A percentile compares a stretch with the other conserved stretches of the same genome.
phyloP scores from a whole-genome alignment of 805 yeast species.

The Starmerella asiatica region DNA sequence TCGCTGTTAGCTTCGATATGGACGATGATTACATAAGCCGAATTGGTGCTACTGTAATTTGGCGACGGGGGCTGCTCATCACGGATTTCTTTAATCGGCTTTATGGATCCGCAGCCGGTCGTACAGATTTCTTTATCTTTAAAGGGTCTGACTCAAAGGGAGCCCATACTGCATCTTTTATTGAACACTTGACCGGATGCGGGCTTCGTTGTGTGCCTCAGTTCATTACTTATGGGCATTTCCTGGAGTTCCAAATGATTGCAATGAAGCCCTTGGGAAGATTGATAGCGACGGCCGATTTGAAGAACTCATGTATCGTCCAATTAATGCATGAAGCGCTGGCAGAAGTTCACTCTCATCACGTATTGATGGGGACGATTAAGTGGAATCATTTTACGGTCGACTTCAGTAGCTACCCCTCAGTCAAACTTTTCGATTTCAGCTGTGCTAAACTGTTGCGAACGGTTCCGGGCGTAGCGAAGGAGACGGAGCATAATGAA shows the following conservation, averaged over 20 bases:
- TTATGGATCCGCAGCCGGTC: no score
- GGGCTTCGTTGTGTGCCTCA: conserved; percentile 12
- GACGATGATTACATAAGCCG: background rate
- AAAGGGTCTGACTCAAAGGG: background rate
- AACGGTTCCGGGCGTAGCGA: conserved; percentile 16
- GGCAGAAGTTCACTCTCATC: conserved; percentile 13
- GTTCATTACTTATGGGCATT: conserved; percentile 15
- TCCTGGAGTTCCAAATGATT: conserved; percentile 17
- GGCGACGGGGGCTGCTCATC: background rate
- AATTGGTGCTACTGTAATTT: background rate
- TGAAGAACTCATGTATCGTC: conserved; percentile 5
- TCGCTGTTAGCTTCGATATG: background rate
- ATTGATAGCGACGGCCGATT: conserved; percentile 12
- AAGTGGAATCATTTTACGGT: background rate
- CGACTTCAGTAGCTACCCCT: background rate
- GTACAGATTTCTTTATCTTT: background rate
- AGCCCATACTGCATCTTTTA: conserved; percentile 18
- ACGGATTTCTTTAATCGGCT: background rate
- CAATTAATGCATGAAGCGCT: conserved; percentile 14
- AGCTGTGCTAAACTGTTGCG: conserved; percentile 17
- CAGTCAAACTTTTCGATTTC: conserved; percentile 17
- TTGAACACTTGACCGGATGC: conserved; percentile 16
- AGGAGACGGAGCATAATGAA: conserved; percentile 12
- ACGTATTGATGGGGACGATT: conserved; percentile 17
- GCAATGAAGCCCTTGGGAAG: conserved; percentile 21